Evolutionary conservation across 2,329 filamentous ascomycete genomes (phyloP), one percentile per base, ranked within the genome.

Genomic region (Trichothecium roseum): DNA sequence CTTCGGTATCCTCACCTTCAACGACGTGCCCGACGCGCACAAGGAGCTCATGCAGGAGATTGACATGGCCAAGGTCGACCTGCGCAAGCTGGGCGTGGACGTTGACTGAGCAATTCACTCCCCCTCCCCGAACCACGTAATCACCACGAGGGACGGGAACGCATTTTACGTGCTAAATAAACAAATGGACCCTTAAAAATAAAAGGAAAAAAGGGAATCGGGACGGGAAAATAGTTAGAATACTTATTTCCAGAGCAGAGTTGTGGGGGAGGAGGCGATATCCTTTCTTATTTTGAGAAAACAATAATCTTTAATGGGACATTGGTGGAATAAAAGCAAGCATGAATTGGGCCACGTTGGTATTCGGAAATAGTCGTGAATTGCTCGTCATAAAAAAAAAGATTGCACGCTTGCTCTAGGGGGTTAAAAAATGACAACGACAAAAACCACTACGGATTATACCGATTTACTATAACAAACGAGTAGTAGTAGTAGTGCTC

Each of bases 1-100:
- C 51, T 83, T 78, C 67, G 91, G 91, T 45, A 84, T 98, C 49
- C 71, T 94, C 56, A 94, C 86, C 38, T 98, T 98, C 73, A 91
- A 94, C 68, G 88, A 96, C 61, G 86, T 93, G 33, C 88, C 89
- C 37, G 74, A 85, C 42, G 91, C 91, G 35, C 83, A 96, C 62
- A 76, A 80, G 56, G 88, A 95, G 63, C 67, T 98, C 49, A 86
- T 91, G 72, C 68, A 65, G 49, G 84, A 96, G 64, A 91, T 93
- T 53, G 72, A 85, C 43, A 48, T 78, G 58, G 85, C 85, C 43
- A 81, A 82, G 65, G 64, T 63, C 42, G 85, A 93, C 49, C 63
- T 93, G 56, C 74, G 74, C 53, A 68, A 68, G 40, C 74, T 81
- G 56, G 85, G 85, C 8, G 84, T 93, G 28, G 77, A 82, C 46